phyloP scores from a whole-genome alignment of 1,284 basidiomycete genomes.

The Ustilago cynodontis region DNA sequence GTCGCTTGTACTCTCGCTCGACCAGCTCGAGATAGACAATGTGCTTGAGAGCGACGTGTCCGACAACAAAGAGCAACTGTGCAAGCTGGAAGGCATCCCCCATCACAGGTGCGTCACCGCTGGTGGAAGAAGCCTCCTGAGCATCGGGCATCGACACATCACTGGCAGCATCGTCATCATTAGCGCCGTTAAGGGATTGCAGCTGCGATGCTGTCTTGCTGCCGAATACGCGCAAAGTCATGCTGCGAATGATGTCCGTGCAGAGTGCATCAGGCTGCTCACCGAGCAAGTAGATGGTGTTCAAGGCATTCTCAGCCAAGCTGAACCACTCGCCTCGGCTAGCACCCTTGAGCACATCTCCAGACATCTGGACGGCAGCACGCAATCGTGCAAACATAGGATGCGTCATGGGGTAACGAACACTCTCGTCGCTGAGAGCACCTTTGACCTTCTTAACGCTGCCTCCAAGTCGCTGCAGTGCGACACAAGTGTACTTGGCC shows the following conservation, averaged over 20 bases:
- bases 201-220: slow-evolving; percentile 31
- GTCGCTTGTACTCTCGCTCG: slow-evolving; percentile 95
- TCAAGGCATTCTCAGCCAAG: slow-evolving; percentile 95
- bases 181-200: slow-evolving; percentile 2
- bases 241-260: slow-evolving; percentile 82
- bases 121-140: slow-evolving; percentile 14
- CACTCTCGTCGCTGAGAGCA: slow-evolving; percentile 81
- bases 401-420: slow-evolving; percentile 89
- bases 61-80: slow-evolving; percentile 92
- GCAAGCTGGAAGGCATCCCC: slow-evolving; percentile 81
- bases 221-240: slow-evolving; percentile 81
- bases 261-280: slow-evolving; percentile 92
- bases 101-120: slow-evolving; percentile 25
- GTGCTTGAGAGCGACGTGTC: slow-evolving; percentile 96
- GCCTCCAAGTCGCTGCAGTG: slow-evolving; percentile 89
- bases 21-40: slow-evolving; percentile 96
- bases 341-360: slow-evolving; percentile 38
- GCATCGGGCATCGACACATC: slow-evolving; percentile 46
- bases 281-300: slow-evolving; percentile 92
- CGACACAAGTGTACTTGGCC: slow-evolving; percentile 92
- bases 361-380: slow-evolving; percentile 72
- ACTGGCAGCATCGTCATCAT: slow-evolving; percentile 36
- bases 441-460: slow-evolving; percentile 97
- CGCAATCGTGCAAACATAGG: slow-evolving; percentile 86
- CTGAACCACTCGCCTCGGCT: slow-evolving; percentile 76